Conservation (phyloP, 2,329 filamentous ascomycete genomes). For the Fonsecaea monophora region DNA sequence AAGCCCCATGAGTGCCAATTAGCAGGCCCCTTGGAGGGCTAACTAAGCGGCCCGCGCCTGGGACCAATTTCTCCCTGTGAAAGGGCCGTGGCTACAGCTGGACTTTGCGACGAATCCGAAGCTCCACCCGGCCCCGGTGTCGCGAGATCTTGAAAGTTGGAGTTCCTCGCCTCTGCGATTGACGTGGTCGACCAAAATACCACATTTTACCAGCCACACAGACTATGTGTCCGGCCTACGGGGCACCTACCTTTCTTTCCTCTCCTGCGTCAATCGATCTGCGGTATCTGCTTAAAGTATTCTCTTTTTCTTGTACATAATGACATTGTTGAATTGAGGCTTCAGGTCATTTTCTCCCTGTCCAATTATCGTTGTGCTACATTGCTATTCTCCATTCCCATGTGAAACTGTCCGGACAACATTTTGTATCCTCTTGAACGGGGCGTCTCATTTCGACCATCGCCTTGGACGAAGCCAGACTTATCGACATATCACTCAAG, state of each 20-base stretch:
- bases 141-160: slow-evolving; percentile 14
- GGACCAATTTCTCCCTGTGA: not conserved
- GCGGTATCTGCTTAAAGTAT: slow-evolving; percentile 23
- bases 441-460: not conserved
- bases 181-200: slow-evolving; percentile 22
- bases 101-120: slow-evolving; percentile 10
- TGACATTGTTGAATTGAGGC: slow-evolving; percentile 18
- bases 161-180: slow-evolving; percentile 20
- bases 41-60: slow-evolving; percentile 4
- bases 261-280: slow-evolving; percentile 13
- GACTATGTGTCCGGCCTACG: slow-evolving; percentile 9
- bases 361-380: slow-evolving; percentile 20
- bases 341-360: slow-evolving; percentile 18
- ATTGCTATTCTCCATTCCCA: slow-evolving; percentile 3
- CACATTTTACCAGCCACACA: slow-evolving; percentile 30
- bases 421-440: not conserved
- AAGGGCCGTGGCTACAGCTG: not conserved
- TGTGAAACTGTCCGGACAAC: slow-evolving; percentile 1
- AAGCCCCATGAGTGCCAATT: not conserved
- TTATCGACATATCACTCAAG: not conserved
- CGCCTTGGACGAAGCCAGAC: not conserved
- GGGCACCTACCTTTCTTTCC: slow-evolving; percentile 4
- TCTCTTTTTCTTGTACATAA: slow-evolving; percentile 34
- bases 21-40: not conserved
- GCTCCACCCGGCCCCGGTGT: slow-evolving; percentile 8